Base-by-base conservation (phyloP, 371 early-diverging fungal species). In the Conidiobolus incongruus region DNA sequence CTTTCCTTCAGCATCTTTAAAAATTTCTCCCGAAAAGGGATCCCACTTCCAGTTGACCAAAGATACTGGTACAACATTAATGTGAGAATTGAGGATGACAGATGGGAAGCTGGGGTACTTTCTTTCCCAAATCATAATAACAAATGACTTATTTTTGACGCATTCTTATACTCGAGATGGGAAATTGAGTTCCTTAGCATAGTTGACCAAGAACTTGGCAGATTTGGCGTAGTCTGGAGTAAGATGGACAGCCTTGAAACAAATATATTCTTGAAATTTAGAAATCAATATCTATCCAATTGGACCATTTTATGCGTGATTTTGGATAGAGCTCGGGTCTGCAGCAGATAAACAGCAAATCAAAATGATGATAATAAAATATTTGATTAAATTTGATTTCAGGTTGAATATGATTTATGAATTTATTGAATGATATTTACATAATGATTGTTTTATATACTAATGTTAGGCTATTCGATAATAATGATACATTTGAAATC, bases 231-330 rank as follows among this genome's bases (percentile, higher is more conserved):
- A 84, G 61, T 80, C 81, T 28, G 85, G 85, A 13, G 53, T 58
- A 5, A 81, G 85, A 41, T 82, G 81, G 23, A 76, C 65, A 0
- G 83, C 79, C 47, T 75, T 68, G 55, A 82, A 75, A 31, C 70
- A 66, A 50, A 84, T 59, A 53, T 77, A 84, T 46, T 76, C 67
- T 46, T 71, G 66, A 53, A 84, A 80, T 32, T 73, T n/a, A n/a
- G n/a, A n/a, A n/a, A n/a, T n/a, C n/a, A n/a, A n/a, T n/a, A n/a
- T n/a, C n/a, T n/a, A n/a, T n/a, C n/a, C n/a, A n/a, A n/a, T n/a
- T n/a, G n/a, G n/a, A n/a, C n/a, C n/a, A n/a, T n/a, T n/a, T n/a
- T n/a, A n/a, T n/a, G n/a, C n/a, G n/a, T n/a, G n/a, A n/a, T n/a
- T n/a, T n/a, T n/a, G n/a, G n/a, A n/a, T n/a, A n/a, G n/a, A n/a